Percentiles rank a stretch among this genome's conserved stretches.
Conservation (phyloP, 78 protist species). For the Dictyostelium citrinum region DNA sequence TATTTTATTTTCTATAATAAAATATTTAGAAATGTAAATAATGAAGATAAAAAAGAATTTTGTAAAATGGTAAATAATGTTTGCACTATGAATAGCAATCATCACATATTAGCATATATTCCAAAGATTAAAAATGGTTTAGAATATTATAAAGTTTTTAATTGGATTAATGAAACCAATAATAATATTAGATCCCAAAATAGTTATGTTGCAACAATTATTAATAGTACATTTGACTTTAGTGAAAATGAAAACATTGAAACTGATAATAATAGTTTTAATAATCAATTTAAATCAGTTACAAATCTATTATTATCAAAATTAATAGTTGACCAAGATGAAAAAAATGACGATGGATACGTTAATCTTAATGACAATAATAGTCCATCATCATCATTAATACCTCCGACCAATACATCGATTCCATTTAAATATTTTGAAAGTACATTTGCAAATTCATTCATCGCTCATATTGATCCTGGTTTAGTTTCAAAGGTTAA, state of each 20-base stretch:
- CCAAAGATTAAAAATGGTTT: not conserved
- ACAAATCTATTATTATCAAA: not conserved
- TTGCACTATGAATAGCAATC: not conserved
- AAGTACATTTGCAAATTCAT: not conserved
- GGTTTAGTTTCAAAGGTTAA: not conserved
- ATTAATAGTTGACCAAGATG: not conserved
- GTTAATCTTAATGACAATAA: not conserved
- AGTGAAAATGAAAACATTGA: not conserved
- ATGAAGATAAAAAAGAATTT: not conserved
- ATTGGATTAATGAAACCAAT: not conserved
- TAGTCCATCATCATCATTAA: not conserved
- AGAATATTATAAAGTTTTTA: not conserved
- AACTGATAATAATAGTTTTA: not conserved
- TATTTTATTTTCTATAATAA: too few species aligned
- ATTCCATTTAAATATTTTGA: slow-evolving; percentile 29
- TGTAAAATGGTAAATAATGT: not conserved
- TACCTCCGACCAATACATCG: not conserved
- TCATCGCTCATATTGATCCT: not conserved
- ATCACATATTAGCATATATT: not conserved
- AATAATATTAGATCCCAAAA: not conserved
- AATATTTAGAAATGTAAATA: not conserved
- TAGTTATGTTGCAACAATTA: not conserved
- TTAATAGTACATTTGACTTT: not conserved
- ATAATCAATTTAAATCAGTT: not conserved
- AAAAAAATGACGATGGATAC: not conserved